Base-by-base conservation (phyloP, 352 stramenopile genomes). In the Phytophthora nicotianae region DNA sequence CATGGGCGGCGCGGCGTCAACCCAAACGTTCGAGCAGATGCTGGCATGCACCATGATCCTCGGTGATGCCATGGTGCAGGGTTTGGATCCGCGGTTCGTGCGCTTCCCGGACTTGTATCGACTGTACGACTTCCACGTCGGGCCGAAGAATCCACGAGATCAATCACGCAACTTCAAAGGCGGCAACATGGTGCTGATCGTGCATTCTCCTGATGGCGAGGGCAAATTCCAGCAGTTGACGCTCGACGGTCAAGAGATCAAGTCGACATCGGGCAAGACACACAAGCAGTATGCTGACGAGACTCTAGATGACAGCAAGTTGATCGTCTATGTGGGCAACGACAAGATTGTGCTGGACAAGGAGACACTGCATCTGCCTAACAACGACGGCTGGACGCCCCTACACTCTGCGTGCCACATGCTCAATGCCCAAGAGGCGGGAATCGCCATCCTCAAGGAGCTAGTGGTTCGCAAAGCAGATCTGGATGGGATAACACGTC, bases 11-110 rank as follows among this genome's bases (percentile, higher is more conserved):
- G 85, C 79, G 6, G 81, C 83, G 37, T 94, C 85, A 9, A 91
- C 77, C 24, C 77, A 91, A 42, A 68, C 75, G 11, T 79, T 93
- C 52, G 79, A 89, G 74, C 85, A 94, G 64, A 92, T 92, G 83
- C 83, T 94, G 51, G 85, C 85, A 33, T 91, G 82, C 65, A 94
- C 83, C 27, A 94, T 92, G 81, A 75, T 94, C 57, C 77, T 94
- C 9, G 85, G 83, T 6, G 81, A 94, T 50, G 83, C 85, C 47
- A 90, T 92, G 83, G 84, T 94, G 27, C 77, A 91, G 46, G 85
- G 85, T 0, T 62, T 93, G 29, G 85, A 93, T 48, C 85, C 85
- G 8, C 79, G 85, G 47, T 93, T 88, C 54, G 77, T 93, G 46
- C 77, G 77, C 11, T 93, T 93, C 43, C 85, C 85, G 68, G 85